These are phyloP conservation scores for Pyricularia pennisetigena DNA, from an alignment of 2,329 filamentous ascomycete genomes.

Conservation along the genomic window DNA sequence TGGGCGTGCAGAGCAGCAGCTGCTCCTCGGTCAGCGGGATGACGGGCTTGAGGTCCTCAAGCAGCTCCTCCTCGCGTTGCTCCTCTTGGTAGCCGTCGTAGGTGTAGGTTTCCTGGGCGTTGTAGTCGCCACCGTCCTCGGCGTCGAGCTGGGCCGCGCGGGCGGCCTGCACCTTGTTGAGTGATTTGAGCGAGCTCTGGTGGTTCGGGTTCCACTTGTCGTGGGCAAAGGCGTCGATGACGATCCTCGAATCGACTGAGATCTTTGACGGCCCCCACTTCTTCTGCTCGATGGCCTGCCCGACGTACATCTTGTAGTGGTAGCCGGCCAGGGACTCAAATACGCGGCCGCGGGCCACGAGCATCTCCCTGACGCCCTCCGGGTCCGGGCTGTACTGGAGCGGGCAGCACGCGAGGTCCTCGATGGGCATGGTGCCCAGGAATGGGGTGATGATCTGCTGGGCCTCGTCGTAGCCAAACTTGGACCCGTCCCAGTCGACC, in stretches of 20 bases:
- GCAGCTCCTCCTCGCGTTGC: conserved; percentile 6
- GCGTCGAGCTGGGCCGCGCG: conserved; percentile 7
- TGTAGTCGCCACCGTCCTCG: conserved; percentile 5
- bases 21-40: conserved; percentile 15
- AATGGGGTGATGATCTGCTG: conserved; percentile 25
- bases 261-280: conserved; percentile 6
- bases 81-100: conserved; percentile 9
- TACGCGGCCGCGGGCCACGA: conserved; percentile 27
- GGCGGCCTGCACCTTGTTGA: conserved; percentile 3
- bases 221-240: conserved; percentile 19
- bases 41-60: conserved; percentile 2
- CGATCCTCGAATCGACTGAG: conserved; percentile 18
- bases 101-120: conserved; percentile 8
- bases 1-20: conserved; percentile 14
- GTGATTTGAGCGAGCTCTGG: conserved; percentile 2
- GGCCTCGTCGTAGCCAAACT: conserved; percentile 26
- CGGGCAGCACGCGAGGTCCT: conserved; percentile 21
- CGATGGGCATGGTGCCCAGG: conserved; percentile 27
- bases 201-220: conserved; percentile 13
- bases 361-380: conserved; percentile 14
- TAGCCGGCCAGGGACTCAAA: conserved; percentile 31
- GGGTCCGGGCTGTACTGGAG: conserved; percentile 12
- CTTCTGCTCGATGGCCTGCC: conserved; percentile 13
- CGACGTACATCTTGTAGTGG: conserved; percentile 31
- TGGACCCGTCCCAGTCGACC: conserved; percentile 33